phyloP scores from a whole-genome alignment of 1,284 basidiomycete species.

The Apiotrichum siamense region DNA sequence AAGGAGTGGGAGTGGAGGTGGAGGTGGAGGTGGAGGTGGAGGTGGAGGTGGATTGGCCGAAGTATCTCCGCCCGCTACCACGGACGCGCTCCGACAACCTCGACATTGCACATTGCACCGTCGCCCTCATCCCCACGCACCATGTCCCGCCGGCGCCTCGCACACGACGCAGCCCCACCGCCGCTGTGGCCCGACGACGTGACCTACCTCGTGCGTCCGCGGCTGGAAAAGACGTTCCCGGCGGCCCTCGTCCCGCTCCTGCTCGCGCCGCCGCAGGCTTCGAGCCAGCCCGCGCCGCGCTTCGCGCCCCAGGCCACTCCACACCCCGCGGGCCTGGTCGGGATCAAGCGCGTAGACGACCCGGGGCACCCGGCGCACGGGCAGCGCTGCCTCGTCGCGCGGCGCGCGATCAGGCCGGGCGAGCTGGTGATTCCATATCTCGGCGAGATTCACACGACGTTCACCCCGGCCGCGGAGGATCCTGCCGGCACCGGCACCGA shows the following conservation, averaged over 20 bases:
- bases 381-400: slow-evolving; percentile 75
- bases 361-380: slow-evolving; percentile 66
- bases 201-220: slow-evolving; percentile 37
- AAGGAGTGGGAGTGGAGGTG: no score
- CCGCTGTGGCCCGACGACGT: slow-evolving; percentile 39
- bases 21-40: no score
- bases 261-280: slow-evolving; percentile 1
- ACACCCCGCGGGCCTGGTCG: slow-evolving; percentile 28
- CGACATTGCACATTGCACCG: no score
- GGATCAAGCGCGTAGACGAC: slow-evolving; percentile 41
- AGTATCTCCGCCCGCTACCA: no score
- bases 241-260: slow-evolving; percentile 23
- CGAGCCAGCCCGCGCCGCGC: background rate
- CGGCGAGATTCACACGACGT: slow-evolving; percentile 57
- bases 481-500: background rate
- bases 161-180: slow-evolving; percentile 35
- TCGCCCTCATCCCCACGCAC: background rate
- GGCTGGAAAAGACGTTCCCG: slow-evolving; percentile 38
- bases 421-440: slow-evolving; percentile 73
- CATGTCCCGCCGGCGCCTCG: no score
- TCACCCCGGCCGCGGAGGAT: slow-evolving; percentile 53
- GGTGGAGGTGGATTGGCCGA: no score
- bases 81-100: no score
- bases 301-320: slow-evolving; percentile 21
- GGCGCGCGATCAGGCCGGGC: slow-evolving; percentile 59